A percentile compares a stretch with the other conserved stretches of the same genome.
Evolutionary conservation across 1,139 yeast genomes (phyloP).

Genomic region (Magnusiomyces suaveolens): DNA sequence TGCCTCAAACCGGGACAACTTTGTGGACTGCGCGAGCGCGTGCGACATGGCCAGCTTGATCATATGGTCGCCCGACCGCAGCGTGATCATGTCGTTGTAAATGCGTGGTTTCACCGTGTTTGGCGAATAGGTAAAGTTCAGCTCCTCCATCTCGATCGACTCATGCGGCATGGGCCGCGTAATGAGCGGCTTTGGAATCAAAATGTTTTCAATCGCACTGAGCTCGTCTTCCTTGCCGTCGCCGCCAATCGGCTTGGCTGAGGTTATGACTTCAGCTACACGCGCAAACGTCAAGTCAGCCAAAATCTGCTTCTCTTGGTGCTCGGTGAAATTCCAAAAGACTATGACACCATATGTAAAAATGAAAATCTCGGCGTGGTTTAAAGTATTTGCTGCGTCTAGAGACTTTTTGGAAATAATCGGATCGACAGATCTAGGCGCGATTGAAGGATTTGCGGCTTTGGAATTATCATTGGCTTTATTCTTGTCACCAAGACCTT

Average conservation of each 20-base stretch:
- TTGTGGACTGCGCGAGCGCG: conserved; percentile 86
- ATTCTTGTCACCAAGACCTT: too few species aligned
- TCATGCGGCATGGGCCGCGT: conserved; percentile 87
- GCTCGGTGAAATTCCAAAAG: conserved; percentile 83
- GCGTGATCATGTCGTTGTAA: conserved; percentile 85
- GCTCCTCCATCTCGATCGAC: conserved; percentile 86
- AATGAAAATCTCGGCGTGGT: conserved; percentile 65
- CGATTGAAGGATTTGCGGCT: too few species aligned
- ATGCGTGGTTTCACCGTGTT: conserved; percentile 89
- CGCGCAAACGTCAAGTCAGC: conserved; percentile 66
- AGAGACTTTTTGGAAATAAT: too few species aligned
- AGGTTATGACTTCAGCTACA: too few species aligned
- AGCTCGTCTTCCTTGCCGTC: too few species aligned
- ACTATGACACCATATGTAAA: conserved; percentile 94
- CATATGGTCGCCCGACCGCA: conserved; percentile 65
- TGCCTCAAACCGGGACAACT: conserved; percentile 88
- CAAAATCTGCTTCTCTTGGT: conserved; percentile 75
- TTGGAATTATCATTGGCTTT: too few species aligned
- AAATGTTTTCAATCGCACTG: too few species aligned
- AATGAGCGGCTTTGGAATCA: conserved; percentile 72
- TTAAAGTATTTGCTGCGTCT: too few species aligned
- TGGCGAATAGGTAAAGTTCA: conserved; percentile 87
- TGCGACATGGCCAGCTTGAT: conserved; percentile 79
- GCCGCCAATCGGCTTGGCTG: too few species aligned
- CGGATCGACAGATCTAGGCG: too few species aligned